These are phyloP conservation scores for Metarhizium rileyi DNA, from an alignment of 2,329 filamentous ascomycete species.

Conservation along the genomic window DNA sequence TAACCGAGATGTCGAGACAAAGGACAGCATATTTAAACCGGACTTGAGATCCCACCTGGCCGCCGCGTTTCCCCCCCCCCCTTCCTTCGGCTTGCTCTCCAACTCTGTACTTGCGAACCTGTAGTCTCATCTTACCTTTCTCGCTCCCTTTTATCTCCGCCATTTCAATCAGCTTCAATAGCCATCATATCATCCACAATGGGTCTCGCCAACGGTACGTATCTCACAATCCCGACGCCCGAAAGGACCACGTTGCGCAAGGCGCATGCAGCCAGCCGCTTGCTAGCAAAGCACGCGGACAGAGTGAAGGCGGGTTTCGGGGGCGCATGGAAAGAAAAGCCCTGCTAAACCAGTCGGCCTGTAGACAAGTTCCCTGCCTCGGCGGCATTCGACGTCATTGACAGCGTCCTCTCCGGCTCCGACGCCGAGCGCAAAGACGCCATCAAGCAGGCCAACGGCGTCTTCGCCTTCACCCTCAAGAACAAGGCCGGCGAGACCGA, in stretches of 20 bases:
- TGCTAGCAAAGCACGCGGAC: not conserved
- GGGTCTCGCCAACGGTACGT: conserved; percentile 61
- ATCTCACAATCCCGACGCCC: not conserved
- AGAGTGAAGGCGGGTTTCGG: not conserved
- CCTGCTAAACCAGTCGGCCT: not conserved
- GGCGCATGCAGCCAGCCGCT: not conserved
- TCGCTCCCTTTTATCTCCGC: not conserved
- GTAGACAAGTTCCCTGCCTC: conserved; percentile 84
- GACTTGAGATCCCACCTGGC: not conserved
- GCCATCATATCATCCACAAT: conserved; percentile 37
- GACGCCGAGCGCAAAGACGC: conserved; percentile 74
- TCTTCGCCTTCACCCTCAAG: conserved; percentile 90
- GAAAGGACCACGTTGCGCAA: not conserved
- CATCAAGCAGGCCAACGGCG: conserved; percentile 75
- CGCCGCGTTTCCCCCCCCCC: not conserved
- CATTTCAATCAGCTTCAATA: not conserved
- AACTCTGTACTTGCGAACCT: not conserved
- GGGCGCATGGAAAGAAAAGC: not conserved
- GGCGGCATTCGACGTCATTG: conserved; percentile 82
- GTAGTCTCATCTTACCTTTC: not conserved
- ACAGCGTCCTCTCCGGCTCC: conserved; percentile 55
- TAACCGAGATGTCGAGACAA: not conserved
- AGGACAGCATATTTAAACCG: not conserved
- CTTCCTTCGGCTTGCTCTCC: not conserved
- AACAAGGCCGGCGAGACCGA: conserved; percentile 71